Conservation (phyloP, 768 basidiomycete species). For the Russula vinacea region DNA sequence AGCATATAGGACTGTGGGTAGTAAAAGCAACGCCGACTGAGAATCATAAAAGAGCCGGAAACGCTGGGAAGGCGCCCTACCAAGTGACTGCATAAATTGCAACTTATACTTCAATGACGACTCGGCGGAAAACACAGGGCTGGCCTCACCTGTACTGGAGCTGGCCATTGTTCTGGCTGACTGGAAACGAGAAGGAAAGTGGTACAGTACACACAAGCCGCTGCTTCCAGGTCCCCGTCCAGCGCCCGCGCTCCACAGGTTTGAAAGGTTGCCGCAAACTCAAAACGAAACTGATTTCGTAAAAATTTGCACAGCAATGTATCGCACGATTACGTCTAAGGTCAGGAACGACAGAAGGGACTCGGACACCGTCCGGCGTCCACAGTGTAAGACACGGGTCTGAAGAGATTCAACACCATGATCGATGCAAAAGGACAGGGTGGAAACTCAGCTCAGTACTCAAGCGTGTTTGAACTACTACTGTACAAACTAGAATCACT, state of each 20-base stretch:
- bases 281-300: background rate
- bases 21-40: background rate
- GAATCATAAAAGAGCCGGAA: background rate
- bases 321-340: background rate
- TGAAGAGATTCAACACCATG: background rate
- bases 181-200: background rate
- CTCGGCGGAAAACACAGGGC: background rate
- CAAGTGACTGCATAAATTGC: slow-evolving; percentile 16
- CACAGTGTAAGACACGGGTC: background rate
- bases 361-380: too few relatives aligned
- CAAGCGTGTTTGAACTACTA: too few relatives aligned
- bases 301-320: background rate
- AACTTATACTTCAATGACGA: background rate
- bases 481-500: background rate
- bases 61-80: slow-evolving; percentile 5
- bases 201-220: too few relatives aligned
- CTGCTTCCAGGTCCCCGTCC: background rate
- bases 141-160: slow-evolving; percentile 15
- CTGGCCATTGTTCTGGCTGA: slow-evolving; percentile 10
- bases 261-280: background rate
- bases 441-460: background rate
- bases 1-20: slow-evolving; percentile 23
- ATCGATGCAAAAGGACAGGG: background rate
- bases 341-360: background rate
- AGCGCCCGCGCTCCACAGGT: background rate